Evolutionary conservation across 2,329 filamentous ascomycete species (phyloP), one percentile per base, ranked within the genome.

Genomic region (Trichoderma simmonsii): DNA sequence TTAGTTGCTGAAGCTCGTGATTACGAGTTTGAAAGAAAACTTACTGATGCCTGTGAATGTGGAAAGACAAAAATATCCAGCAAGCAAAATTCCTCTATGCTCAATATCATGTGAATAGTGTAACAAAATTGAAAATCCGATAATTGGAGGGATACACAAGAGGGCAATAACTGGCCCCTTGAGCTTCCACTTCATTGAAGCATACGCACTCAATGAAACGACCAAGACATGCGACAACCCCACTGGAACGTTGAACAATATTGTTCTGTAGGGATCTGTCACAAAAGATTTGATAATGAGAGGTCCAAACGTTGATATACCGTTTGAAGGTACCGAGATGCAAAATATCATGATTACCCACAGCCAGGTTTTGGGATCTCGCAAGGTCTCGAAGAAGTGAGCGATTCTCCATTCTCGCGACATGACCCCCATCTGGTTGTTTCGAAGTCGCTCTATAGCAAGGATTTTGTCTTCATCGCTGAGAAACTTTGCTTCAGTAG

Each of bases 161-260:
- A 87, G 77, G 1, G 83, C 82, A 62, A 90, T 81, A 1, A 90
- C 84, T 0, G 87, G 86, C 0, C 86, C 86, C 75, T 91, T 91
- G 76, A 84, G 83, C 76, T 88, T 89, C 76, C 85, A 82, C 30
- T 80, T 80, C 32, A 88, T 89, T 0, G 88, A 87, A 1, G 88
- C 77, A 75, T 84, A 88, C 1, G 88, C 88, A 15, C 87, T 87
- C 5, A 84, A 85, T 57, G 89, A 83, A 0, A 88, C 91, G 0
- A 86, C 85, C 21, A 90, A 80, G 26, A 91, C 84, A 74, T 91
- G 89, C 0, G 89, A 87, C 0, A 86, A 81, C 1, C 89, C 88
- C 63, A 90, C 87, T 0, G 87, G 88, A 60, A 90, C 88, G 73
- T 90, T 89, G 80, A 90, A 88, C 0, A 90, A 79, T 63, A 90